Base-by-base conservation (phyloP, 2,329 filamentous ascomycete genomes). In the Incumbomyces lentus region DNA sequence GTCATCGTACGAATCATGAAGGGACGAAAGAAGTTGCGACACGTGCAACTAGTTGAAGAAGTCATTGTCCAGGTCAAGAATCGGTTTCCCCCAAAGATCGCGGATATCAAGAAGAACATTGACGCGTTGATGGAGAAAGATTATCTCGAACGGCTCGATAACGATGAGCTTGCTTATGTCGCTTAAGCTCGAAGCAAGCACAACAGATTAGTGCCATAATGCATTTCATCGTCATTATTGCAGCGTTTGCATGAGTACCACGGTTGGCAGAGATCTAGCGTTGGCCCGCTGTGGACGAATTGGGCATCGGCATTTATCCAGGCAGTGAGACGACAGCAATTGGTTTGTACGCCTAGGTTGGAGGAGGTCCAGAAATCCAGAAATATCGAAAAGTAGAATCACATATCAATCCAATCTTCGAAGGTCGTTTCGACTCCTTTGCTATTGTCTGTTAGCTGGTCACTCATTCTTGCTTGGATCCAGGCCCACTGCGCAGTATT, bases 1-100 rank as follows among this genome's bases (percentile, higher is more conserved):
- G 89, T 90, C 18, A 96, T 98, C 65, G 92, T 98, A 48, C 86
- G 92, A 61, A 95, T 98, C 71, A 98, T 98, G 92, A 98, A 98
- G 73, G 93, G 90, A 2, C 84, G 92, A 51, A 96, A 98, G 80
- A 86, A 84, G 71, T 93, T 96, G 86, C 96, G 95, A 78, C 90
- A 98, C 69, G 81, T 83, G 51, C 84, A 92, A 62, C 81, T 98
- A 11, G 88, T 98, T 46, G 83, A 86, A 61, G 92, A 98, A 69
- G 93, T 89, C 18, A 96, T 98, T 64, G 84, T 82, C 61, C 92
- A 96, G 67, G 95, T 98, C 65, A 86, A 85, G 64, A 82, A 81
- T 35, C 86, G 92, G 34, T 98, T 98, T 67, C 81, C 88, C 48
- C 92, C 92, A 34, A 94, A 94, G 69, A 78, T 98, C 26, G 75